Percentiles rank a stretch among this genome's conserved stretches.
phyloP scores from a whole-genome alignment of 805 yeast species.

The Myxozyma udenii region DNA sequence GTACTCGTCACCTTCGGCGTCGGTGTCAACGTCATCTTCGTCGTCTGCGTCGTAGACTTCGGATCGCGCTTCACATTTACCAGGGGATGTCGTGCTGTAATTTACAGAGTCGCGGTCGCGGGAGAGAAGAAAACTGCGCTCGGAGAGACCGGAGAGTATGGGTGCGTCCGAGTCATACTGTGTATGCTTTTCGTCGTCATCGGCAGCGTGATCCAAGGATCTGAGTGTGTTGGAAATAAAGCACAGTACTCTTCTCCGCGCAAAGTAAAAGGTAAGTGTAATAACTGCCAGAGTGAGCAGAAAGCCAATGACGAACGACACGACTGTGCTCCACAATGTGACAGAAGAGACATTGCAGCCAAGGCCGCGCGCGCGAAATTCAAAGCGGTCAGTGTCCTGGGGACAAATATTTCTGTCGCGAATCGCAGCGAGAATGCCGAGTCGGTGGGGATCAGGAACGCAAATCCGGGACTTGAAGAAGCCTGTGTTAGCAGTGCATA shows the following conservation, averaged over 20 bases:
- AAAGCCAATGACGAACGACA: slow-evolving; percentile 12
- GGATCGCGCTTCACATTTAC: neutral
- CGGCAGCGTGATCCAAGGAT: slow-evolving; percentile 3
- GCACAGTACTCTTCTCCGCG: slow-evolving; percentile 7
- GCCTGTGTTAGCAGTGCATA: neutral
- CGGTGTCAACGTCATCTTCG: slow-evolving; percentile 5
- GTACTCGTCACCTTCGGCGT: too few species aligned
- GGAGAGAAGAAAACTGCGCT: too few species aligned
- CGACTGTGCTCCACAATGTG: slow-evolving; percentile 20
- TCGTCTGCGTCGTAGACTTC: slow-evolving; percentile 1
- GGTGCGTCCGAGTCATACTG: too few species aligned
- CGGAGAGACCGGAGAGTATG: too few species aligned
- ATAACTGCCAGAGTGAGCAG: neutral
- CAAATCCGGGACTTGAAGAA: slow-evolving; percentile 13
- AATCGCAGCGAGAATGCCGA: slow-evolving; percentile 19
- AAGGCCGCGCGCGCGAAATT: slow-evolving; percentile 19
- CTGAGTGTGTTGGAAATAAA: slow-evolving; percentile 9
- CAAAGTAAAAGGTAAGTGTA: slow-evolving; percentile 5
- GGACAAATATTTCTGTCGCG: slow-evolving; percentile 21
- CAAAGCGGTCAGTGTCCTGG: slow-evolving; percentile 12
- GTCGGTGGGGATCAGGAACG: slow-evolving; percentile 20
- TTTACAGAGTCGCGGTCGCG: too few species aligned
- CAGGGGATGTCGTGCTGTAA: neutral
- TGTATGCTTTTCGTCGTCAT: slow-evolving; percentile 9
- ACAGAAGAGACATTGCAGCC: slow-evolving; percentile 21